phyloP scores from a whole-genome alignment of 139 green algal genomes.

The Marvania coccoides region DNA sequence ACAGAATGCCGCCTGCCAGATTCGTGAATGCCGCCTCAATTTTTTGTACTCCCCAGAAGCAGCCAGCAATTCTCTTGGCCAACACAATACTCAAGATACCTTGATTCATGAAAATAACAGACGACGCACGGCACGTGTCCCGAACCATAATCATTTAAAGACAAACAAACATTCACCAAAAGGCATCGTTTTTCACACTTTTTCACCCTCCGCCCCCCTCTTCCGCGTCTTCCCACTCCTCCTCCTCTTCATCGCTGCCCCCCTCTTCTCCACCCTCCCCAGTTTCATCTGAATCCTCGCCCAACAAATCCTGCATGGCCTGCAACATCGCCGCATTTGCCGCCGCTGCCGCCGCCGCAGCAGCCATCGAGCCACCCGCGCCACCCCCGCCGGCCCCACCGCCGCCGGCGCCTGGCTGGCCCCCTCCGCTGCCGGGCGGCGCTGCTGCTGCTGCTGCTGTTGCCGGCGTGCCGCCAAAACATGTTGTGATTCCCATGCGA shows the following conservation, averaged over 20 bases:
- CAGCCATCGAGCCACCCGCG: background rate
- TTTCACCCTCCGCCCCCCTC: too few species aligned
- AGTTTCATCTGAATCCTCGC: background rate
- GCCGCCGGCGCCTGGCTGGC: background rate
- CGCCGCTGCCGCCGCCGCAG: background rate
- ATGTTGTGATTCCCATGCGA: conserved; percentile 29
- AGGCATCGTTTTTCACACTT: too few species aligned
- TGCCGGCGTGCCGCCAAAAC: background rate
- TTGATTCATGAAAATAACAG: too few species aligned
- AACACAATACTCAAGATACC: too few species aligned
- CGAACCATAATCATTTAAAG: too few species aligned
- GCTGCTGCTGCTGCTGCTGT: background rate
- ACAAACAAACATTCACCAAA: too few species aligned
- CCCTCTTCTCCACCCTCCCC: background rate
- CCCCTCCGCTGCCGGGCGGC: background rate
- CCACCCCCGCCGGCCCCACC: background rate
- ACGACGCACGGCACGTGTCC: too few species aligned
- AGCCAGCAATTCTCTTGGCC: too few species aligned
- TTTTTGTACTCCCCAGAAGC: too few species aligned
- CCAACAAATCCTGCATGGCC: background rate
- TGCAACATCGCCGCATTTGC: background rate
- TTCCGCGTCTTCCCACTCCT: background rate
- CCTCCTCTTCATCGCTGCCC: background rate
- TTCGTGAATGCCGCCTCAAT: too few species aligned
- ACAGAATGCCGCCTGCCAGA: too few species aligned